A percentile compares a stretch with the other conserved stretches of the same genome.
Evolutionary conservation across 2,329 filamentous ascomycete genomes (phyloP).

Genomic region (Claviceps spartinae): DNA sequence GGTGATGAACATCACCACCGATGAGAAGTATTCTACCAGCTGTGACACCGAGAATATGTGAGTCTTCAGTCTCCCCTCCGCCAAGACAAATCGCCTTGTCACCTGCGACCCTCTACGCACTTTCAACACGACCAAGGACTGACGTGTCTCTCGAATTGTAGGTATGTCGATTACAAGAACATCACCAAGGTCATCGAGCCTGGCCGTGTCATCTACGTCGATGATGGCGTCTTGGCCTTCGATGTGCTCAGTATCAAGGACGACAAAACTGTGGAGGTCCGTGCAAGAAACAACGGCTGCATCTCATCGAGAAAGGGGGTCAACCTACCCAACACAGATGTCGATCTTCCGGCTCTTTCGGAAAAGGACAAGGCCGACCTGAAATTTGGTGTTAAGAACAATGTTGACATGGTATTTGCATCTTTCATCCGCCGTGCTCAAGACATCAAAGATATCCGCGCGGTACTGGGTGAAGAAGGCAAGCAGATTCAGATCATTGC

Average conservation of each 20-base stretch:
- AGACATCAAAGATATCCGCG: constrained; percentile 86
- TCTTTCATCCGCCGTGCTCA: constrained; percentile 93
- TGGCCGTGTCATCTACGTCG: constrained; percentile 92
- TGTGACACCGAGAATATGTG: constrained; percentile 92
- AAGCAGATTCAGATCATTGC: constrained; percentile 98
- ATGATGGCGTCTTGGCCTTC: constrained; percentile 95
- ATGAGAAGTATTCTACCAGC: constrained; percentile 75
- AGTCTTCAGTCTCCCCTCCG: constrained; percentile 20
- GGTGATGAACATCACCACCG: constrained; percentile 90
- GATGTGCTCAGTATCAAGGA: constrained; percentile 81
- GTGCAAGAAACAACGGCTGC: constrained; percentile 91
- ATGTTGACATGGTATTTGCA: constrained; percentile 97
- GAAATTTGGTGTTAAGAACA: constrained; percentile 93
- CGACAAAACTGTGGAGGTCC: constrained; percentile 75
- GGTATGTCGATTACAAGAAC: constrained; percentile 99
- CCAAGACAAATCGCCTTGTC: neutral
- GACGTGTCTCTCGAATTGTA: constrained; percentile 19
- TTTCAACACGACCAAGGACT: neutral
- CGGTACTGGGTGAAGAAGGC: constrained; percentile 80
- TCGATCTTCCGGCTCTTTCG: constrained; percentile 91
- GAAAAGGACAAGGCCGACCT: constrained; percentile 97
- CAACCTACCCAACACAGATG: constrained; percentile 96
- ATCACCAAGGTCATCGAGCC: constrained; percentile 94
- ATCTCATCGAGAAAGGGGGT: constrained; percentile 99
- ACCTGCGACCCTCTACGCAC: neutral